phyloP scores from a whole-genome alignment of 495 filamentous ascomycete species.

The Aspergillus nidulans region DNA sequence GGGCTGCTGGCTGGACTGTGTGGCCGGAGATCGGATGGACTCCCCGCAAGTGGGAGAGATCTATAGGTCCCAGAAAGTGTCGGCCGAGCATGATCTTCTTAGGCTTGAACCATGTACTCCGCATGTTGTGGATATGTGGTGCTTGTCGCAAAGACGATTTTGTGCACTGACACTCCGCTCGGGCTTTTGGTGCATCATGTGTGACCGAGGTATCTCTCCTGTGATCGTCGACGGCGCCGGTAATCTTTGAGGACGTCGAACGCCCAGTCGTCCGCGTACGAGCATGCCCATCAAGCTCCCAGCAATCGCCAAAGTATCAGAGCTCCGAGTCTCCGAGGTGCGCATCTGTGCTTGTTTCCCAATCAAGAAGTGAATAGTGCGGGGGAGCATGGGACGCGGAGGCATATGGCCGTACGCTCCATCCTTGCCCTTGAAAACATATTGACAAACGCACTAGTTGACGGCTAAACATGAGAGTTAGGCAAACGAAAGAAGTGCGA shows the following conservation, averaged over 20 bases:
- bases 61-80: background rate
- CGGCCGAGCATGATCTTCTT: background rate
- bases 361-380: background rate
- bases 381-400: background rate
- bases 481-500: background rate
- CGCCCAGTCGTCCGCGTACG: background rate
- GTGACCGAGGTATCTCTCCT: slow-evolving; percentile 24
- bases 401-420: background rate
- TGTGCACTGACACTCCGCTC: slow-evolving; percentile 4
- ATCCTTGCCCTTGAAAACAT: background rate
- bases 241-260: slow-evolving; percentile 8
- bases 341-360: background rate
- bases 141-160: slow-evolving; percentile 1
- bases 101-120: background rate
- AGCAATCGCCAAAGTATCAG: background rate
- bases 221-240: slow-evolving; percentile 12
- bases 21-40: background rate
- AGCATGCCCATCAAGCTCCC: background rate
- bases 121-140: slow-evolving; percentile 2
- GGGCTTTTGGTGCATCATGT: slow-evolving; percentile 19
- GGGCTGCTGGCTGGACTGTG: background rate
- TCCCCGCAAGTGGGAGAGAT: background rate
- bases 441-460: background rate
- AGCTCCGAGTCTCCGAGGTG: background rate
- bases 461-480: background rate